Evolutionary conservation across 2,329 filamentous ascomycete species (phyloP), one percentile per base, ranked within the genome.

Genomic region (Phialophora expanda): DNA sequence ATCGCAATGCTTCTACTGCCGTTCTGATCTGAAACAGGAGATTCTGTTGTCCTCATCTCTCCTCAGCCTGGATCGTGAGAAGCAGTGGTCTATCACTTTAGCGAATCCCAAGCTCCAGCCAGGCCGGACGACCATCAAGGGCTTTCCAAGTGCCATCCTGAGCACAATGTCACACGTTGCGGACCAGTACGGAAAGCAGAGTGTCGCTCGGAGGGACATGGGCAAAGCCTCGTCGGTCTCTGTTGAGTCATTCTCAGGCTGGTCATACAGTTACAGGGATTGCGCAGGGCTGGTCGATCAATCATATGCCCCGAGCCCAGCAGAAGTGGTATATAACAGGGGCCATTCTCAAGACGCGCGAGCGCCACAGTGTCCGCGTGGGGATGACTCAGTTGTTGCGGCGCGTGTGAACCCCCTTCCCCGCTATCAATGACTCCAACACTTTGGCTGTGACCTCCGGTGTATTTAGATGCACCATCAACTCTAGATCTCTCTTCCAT

Each of bases 31-130:
- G 32, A 34, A 34, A 9, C 32, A 34, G 32, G 32, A 34, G 32
- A 34, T 34, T 34, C 32, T 2, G 32, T 34, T 34, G 32, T 34
- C 2, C 32, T 91, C 73, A 89, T 90, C 73, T 90, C 89, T 62
- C 88, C 88, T 14, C 85, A 87, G 72, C 83, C 81, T 14, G 61
- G 63, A 61, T 79, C 72, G 75, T 74, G 67, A 71, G 59, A 53
- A 7, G 14, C 17, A 24, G 66, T 67, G 65, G 44, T 68, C 62
- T 53, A 59, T 55, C 51, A 46, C 58, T 26, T 51, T 26, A 9
- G 30, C 48, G 48, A 53, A 53, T 53, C 48, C 26, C 26, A 11
- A 26, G 26, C 22, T 17, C 26, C 22, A 53, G 20, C 20, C 48
- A 24, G 14, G 7, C 38, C 34, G 17, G 17, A 17, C n/a, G 48